Base-by-base conservation (phyloP, 768 basidiomycete species). In the Boletus speciosus region DNA sequence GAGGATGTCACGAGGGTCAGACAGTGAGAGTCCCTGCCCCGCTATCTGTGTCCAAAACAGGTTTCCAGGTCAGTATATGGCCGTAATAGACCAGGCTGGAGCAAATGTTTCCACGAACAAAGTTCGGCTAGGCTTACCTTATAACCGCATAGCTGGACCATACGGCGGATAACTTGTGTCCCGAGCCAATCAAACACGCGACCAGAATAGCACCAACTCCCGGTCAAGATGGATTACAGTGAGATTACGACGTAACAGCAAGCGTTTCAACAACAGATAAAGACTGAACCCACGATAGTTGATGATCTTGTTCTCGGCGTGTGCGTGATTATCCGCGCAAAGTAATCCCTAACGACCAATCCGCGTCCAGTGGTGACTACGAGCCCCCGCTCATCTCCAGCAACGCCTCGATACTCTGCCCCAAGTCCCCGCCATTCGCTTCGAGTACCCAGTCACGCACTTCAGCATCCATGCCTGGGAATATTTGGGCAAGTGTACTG, bases 361-460 rank as follows among this genome's bases (percentile, higher is more conserved):
- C 5, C 34, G 3, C 9, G 21, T 7, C 55, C 9, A 29, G 32
- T n/a, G 15, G 31, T 38, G 25, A 29, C 46, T 51, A 69, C 23
- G 63, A 59, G 5, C 65, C 67, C 40, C 72, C 72, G 42, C 73
- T 73, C 78, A 93, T 90, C 73, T 93, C 91, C 65, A 93, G 72
- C 56, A 93, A 67, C 46, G 78, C 82, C 65, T 96, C 94, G 61
- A 96, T 94, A 66, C 91, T 94, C 78, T 81, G 83, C 39, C 93
- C 93, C 53, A 97, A 66, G 73, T 97, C 93, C 19, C 91, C 90
- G 8, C 81, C 82, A 62, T 93, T 93, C 42, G 90, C 92, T 66
- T 96, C 93, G 54, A 96, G 73, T 35, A 98, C 92, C 82, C 83
- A 87, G 55, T 93, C 90, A 39, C 93, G 80, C 32, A 97, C 83